Base-by-base conservation (phyloP, 495 filamentous ascomycete species). In the Talaromyces liani region DNA sequence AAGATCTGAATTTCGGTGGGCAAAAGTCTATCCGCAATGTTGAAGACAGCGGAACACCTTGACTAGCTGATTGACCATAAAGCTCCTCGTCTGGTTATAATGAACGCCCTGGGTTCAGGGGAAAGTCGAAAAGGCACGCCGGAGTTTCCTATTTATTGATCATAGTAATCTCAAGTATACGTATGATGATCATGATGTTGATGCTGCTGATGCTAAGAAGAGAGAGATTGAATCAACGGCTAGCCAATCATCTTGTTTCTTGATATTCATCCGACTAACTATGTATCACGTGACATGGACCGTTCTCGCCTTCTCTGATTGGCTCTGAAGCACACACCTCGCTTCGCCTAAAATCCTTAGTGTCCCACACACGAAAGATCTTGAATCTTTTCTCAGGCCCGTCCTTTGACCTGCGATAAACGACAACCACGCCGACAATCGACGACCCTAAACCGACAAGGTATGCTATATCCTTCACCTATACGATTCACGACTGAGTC, bases 381-480 rank as follows among this genome's bases (percentile, higher is more conserved):
- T 68, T 75, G 64, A 68, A 80, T 75, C 73, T 78, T 77, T 74
- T 33, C 58, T 20, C 45, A 49, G n/a, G n/a, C 6, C 45, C 45
- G 45, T 49, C 45, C n/a, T 49, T 47, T 49, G 45, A 29, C n/a
- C 27, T 56, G 53, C 24, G 53, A 69, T 67, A 72, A 72, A 77
- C 73, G 72, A 78, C 75, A 73, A 78, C 27, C 14, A 56, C 53
- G 53, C 53, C 77, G 74, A 81, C 77, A 75, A 80, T 69, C 71
- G 74, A 77, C 79, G 71, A 78, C 60, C 72, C 73, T 72, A 78
- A 73, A 74, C 73, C 78, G 78, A 79, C 78, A 81, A 81, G 78
- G 78, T 81, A 80, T 67, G 77, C 70, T 66, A 27, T 51, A 53
- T 18, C 10, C 33, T 31, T 59, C 22, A 9, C 6, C 10, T 2